phyloP scores from a whole-genome alignment of 257 asterid genomes.

The Nicotiana paniculata region DNA sequence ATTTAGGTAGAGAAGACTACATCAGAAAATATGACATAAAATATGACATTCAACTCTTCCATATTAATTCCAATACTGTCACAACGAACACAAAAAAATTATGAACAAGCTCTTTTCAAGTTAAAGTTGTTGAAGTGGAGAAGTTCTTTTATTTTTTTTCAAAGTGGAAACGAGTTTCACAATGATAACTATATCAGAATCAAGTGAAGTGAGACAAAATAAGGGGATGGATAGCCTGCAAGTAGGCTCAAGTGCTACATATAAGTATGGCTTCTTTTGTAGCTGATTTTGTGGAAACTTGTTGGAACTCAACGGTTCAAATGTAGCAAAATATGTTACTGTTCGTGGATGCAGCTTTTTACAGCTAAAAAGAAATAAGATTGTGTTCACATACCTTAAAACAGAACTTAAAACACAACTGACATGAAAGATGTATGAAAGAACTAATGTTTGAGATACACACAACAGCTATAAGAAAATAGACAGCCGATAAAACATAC shows the following conservation, averaged over 20 bases:
- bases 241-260: neutral
- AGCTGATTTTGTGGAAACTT: neutral
- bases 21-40: neutral
- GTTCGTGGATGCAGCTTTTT: neutral
- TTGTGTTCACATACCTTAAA: neutral
- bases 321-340: neutral
- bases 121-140: neutral
- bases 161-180: neutral
- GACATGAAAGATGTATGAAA: neutral
- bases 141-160: neutral
- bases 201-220: neutral
- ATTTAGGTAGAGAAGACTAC: neutral
- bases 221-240: neutral
- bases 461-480: neutral
- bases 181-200: neutral
- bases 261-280: neutral
- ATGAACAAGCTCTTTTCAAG: neutral
- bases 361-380: neutral
- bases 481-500: slow-evolving; percentile 45
- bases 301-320: neutral
- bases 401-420: neutral
- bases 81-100: neutral
- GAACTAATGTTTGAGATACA: neutral
- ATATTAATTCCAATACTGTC: neutral
- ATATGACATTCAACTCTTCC: slow-evolving; percentile 1